Evolutionary conservation across 73 alveolate genomes (phyloP).

Genomic region (Uronychia binucleata): DNA sequence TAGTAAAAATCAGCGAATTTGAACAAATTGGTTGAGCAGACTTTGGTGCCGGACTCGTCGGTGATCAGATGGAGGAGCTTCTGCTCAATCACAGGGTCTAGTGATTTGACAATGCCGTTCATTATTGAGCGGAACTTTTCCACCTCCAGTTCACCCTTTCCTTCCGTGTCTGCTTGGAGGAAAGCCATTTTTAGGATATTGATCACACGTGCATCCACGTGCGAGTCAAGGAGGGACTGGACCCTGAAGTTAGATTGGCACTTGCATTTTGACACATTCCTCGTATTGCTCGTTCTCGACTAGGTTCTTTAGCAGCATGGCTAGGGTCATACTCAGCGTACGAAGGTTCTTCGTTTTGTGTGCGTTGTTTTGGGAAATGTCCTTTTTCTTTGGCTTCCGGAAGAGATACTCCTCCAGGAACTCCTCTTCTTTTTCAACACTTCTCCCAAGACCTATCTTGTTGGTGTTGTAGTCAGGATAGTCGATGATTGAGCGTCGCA

Average conservation of each 20-base stretch:
- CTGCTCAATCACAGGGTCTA: not conserved
- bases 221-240: not conserved
- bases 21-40: not conserved
- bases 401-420: not conserved
- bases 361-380: not conserved
- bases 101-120: not conserved
- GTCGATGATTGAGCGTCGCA: not conserved
- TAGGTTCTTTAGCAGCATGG: not conserved
- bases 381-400: not conserved
- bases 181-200: not conserved
- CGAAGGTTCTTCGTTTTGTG: not conserved
- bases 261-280: not conserved
- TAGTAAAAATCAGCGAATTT: not conserved
- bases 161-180: not conserved
- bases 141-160: not conserved
- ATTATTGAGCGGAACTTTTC: not conserved
- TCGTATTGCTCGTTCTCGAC: not conserved
- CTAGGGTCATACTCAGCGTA: not conserved
- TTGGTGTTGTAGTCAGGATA: not conserved
- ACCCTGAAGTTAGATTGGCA: not conserved
- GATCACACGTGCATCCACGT: not conserved
- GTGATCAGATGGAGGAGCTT: not conserved
- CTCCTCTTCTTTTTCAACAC: not conserved
- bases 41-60: not conserved
- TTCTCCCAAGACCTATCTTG: not conserved